Evolutionary conservation across 2,329 filamentous ascomycete genomes (phyloP).

Genomic region (Nectriaceae sp.): DNA sequence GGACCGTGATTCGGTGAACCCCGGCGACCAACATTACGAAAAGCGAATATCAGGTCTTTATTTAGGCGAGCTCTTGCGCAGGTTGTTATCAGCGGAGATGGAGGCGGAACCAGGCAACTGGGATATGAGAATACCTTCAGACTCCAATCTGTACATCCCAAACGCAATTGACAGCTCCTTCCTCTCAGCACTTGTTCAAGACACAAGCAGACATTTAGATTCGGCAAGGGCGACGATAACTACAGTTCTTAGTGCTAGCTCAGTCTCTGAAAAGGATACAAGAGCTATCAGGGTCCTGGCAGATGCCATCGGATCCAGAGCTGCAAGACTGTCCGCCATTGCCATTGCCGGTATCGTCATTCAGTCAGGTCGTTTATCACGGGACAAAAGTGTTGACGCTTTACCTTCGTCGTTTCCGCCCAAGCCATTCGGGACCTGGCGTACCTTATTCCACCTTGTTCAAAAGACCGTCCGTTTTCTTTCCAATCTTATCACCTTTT

Average conservation of each 20-base stretch:
- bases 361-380: conserved; percentile 69
- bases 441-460: not conserved
- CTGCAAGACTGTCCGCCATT: conserved; percentile 86
- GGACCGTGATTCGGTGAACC: conserved; percentile 81
- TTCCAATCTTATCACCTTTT: not conserved
- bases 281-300: conserved; percentile 83
- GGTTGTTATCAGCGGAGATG: conserved; percentile 76
- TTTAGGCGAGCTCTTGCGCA: conserved; percentile 86
- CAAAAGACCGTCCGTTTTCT: not conserved
- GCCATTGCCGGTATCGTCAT: conserved; percentile 84
- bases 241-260: conserved; percentile 72
- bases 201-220: conserved; percentile 71
- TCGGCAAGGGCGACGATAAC: conserved; percentile 78
- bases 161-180: conserved; percentile 87
- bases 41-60: conserved; percentile 99
- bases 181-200: conserved; percentile 82
- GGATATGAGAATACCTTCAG: conserved; percentile 69
- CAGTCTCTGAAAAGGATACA: conserved; percentile 79
- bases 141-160: conserved; percentile 68
- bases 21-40: conserved; percentile 97
- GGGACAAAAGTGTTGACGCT: not conserved
- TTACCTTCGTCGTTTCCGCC: not conserved
- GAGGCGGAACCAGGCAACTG: conserved; percentile 71
- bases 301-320: conserved; percentile 81
- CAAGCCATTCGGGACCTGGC: not conserved